A percentile compares a stretch with the other conserved stretches of the same genome.
These are phyloP conservation scores for Aspergillus ellipticus DNA, from an alignment of 495 filamentous ascomycete species.

Conservation along the genomic window DNA sequence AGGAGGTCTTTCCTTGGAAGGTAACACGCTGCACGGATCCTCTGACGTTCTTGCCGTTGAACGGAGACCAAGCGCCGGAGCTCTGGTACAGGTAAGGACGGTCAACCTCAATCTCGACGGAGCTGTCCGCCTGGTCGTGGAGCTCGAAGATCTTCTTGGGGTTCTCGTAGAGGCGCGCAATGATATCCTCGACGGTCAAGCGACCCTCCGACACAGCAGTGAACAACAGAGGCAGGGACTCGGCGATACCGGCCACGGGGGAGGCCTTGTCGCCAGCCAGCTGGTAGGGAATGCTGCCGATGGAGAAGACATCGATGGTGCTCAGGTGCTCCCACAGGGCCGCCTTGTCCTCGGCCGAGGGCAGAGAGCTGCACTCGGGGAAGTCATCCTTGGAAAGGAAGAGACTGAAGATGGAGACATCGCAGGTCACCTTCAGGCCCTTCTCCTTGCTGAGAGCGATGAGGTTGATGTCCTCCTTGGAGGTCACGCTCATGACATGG, in stretches of 20 bases:
- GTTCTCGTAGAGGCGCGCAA: slow-evolving; percentile 68
- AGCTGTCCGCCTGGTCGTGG: slow-evolving; percentile 73
- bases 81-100: slow-evolving; percentile 59
- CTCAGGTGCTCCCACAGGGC: slow-evolving; percentile 75
- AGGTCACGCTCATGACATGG: slow-evolving; percentile 78
- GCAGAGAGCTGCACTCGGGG: slow-evolving; percentile 64
- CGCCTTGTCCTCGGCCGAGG: slow-evolving; percentile 66
- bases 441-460: slow-evolving; percentile 80
- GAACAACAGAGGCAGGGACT: slow-evolving; percentile 73
- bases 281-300: slow-evolving; percentile 80
- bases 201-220: slow-evolving; percentile 74
- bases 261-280: slow-evolving; percentile 60
- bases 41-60: slow-evolving; percentile 66
- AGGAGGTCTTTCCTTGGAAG: slow-evolving; percentile 73
- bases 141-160: slow-evolving; percentile 84
- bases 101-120: slow-evolving; percentile 71
- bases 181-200: slow-evolving; percentile 71
- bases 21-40: slow-evolving; percentile 74
- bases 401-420: slow-evolving; percentile 77
- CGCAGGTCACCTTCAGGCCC: slow-evolving; percentile 79
- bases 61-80: slow-evolving; percentile 65
- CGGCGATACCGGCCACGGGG: slow-evolving; percentile 64
- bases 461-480: slow-evolving; percentile 76
- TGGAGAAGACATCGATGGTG: slow-evolving; percentile 79
- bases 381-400: slow-evolving; percentile 75